Base-by-base conservation (phyloP, 2,329 filamentous ascomycete genomes). In the Hortaea sp. region DNA sequence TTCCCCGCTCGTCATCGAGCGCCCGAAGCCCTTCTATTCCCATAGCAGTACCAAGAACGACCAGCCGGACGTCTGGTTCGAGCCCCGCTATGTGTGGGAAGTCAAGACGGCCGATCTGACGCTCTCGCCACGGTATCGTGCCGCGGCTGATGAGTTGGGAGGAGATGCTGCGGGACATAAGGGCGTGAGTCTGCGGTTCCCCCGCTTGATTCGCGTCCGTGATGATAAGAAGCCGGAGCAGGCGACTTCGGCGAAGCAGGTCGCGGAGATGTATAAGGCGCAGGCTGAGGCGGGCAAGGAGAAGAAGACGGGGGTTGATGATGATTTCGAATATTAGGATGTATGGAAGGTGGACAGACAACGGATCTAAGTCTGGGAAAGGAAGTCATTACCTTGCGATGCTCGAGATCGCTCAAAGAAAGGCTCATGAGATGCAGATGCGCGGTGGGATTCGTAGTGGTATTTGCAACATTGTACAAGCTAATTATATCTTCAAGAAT, bases 311-410 rank as follows among this genome's bases (percentile, higher is more conserved):
- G 76, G 82, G 41, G 89, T 89, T 46, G 92, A 98, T 72, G 90
- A 97, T 69, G 89, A 97, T 66, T 98, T 95, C 69, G 92, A 98
- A 73, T 98, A 98, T 69, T 98, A 39, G n/a, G n/a, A n/a, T n/a
- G n/a, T n/a, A n/a, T n/a, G n/a, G n/a, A n/a, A n/a, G n/a, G n/a
- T n/a, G n/a, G n/a, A n/a, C n/a, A n/a, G n/a, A n/a, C n/a, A n/a
- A n/a, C n/a, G n/a, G n/a, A n/a, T n/a, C n/a, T n/a, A n/a, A n/a
- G n/a, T n/a, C n/a, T n/a, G n/a, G n/a, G n/a, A n/a, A n/a, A n/a
- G n/a, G n/a, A n/a, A n/a, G n/a, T n/a, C n/a, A n/a, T n/a, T n/a
- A n/a, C n/a, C n/a, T n/a, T n/a, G n/a, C n/a, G n/a, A n/a, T n/a
- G n/a, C n/a, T n/a, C n/a, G n/a, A n/a, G n/a, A n/a, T n/a, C n/a